These are phyloP conservation scores for Stachybotrys elegans DNA, from an alignment of 2,329 filamentous ascomycete genomes.

Conservation along the genomic window DNA sequence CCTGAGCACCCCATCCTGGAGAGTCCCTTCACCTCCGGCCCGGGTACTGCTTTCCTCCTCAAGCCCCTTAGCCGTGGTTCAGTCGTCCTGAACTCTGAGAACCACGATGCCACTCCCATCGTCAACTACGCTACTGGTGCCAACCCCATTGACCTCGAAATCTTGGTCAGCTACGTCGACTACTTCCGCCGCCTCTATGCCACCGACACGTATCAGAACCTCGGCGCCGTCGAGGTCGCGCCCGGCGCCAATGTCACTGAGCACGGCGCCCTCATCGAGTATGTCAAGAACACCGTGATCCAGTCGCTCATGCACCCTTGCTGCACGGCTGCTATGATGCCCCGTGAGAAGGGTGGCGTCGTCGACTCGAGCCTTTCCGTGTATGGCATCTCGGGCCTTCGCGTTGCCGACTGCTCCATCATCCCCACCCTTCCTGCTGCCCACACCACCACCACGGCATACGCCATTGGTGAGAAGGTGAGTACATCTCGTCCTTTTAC, in stretches of 20 bases:
- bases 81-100: slow-evolving; percentile 17
- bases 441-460: slow-evolving; percentile 47
- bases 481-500: not conserved
- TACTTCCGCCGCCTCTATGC: slow-evolving; percentile 22
- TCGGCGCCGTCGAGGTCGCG: slow-evolving; percentile 20
- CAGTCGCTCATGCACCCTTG: slow-evolving; percentile 35
- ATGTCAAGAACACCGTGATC: slow-evolving; percentile 20
- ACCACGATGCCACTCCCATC: slow-evolving; percentile 20
- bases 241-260: slow-evolving; percentile 20
- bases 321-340: slow-evolving; percentile 40
- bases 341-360: slow-evolving; percentile 28
- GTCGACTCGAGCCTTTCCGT: slow-evolving; percentile 27
- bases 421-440: slow-evolving; percentile 17
- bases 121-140: slow-evolving; percentile 27
- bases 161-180: slow-evolving; percentile 24
- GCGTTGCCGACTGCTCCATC: slow-evolving; percentile 23
- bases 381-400: slow-evolving; percentile 24
- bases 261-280: slow-evolving; percentile 12
- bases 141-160: slow-evolving; percentile 30
- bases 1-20: slow-evolving; percentile 23
- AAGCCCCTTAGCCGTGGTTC: slow-evolving; percentile 30
- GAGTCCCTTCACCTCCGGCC: slow-evolving; percentile 19
- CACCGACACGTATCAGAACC: slow-evolving; percentile 20
- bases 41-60: slow-evolving; percentile 17
- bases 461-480: slow-evolving; percentile 47